Base-by-base conservation (phyloP, 176 grass and related monocot genomes). In the Triticum dicoccoides region DNA sequence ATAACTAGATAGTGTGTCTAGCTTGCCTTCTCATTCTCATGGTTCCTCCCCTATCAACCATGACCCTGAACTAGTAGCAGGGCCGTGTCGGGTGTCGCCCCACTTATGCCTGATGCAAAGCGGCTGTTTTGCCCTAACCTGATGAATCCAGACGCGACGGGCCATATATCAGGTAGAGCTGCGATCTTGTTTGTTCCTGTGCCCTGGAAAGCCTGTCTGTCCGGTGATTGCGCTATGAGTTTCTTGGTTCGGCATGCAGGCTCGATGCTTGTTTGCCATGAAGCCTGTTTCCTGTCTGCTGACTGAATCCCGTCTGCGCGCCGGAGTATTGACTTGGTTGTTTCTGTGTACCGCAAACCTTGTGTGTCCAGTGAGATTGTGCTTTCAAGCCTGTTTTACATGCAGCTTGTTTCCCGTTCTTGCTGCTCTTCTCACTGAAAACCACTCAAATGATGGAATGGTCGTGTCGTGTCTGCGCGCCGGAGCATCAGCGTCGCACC, bases 1-100 rank as follows among this genome's bases (percentile, higher is more conserved):
- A 23, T 70, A 78, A 82, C 62, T 78, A 44, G 73, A 65, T 32
- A 17, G 35, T 35, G 34, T 91, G 74, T 0, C 9, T 73, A 67
- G 8, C 0, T 63, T 71, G 63, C 29, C 39, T 34, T 23, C 20
- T 35, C 6, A 21, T 76, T 20, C 17, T 34, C 15, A 5, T 29
- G 39, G 54, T 70, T 74, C 14, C 34, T 11, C 24, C 47, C n/a
- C n/a, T 20, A 11, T 3, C 18, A 33, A 11, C 13, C 1, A 7
- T 12, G 6, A 8, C 44, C 45, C 34, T 34, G 41, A 79, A 83
- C 39, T 68, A 37, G 33, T 27, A 1, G 13, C 56, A 0, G 9
- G 2, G 27, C 4, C 5, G 69, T 12, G 17, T 23, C 1, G 17
- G 10, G 0, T 58, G 8, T 58, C 6, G 52, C 52, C 17, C 0